These are phyloP conservation scores for Apiospora rasikravindrae DNA, from an alignment of 2,329 filamentous ascomycete genomes.

Conservation along the genomic window DNA sequence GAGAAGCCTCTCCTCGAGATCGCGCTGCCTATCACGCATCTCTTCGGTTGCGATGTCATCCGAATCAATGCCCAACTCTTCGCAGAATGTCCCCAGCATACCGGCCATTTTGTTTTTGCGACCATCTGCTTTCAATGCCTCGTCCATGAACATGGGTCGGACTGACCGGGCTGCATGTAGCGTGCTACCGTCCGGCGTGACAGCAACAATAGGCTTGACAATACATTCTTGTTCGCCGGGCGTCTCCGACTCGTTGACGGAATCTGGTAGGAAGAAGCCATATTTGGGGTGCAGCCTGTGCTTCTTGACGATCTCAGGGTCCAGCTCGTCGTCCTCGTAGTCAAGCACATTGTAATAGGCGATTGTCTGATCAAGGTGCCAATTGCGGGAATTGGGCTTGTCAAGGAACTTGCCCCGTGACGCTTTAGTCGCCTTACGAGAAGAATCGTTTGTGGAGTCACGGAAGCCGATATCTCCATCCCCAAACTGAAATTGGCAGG, in stretches of 20 bases:
- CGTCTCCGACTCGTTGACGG: conserved; percentile 50
- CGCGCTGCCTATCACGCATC: conserved; percentile 37
- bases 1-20: conserved; percentile 29
- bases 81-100: conserved; percentile 31
- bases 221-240: conserved; percentile 49
- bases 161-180: conserved; percentile 54
- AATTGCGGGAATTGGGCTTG: conserved; percentile 57
- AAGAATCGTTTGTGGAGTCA: conserved; percentile 61
- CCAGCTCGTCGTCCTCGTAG: conserved; percentile 55
- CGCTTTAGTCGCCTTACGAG: conserved; percentile 56
- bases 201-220: conserved; percentile 54
- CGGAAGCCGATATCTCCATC: conserved; percentile 64
- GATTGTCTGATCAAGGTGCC: conserved; percentile 61
- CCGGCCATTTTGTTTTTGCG: conserved; percentile 29
- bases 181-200: conserved; percentile 53
- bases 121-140: conserved; percentile 31
- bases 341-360: conserved; percentile 58
- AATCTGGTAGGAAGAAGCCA: conserved; percentile 57
- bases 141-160: conserved; percentile 37
- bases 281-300: conserved; percentile 58
- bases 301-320: conserved; percentile 54
- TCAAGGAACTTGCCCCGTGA: conserved; percentile 60
- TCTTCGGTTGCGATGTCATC: conserved; percentile 38
- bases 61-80: conserved; percentile 29
- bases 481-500: conserved; percentile 53